Evolutionary conservation across 2,329 filamentous ascomycete species (phyloP).

Genomic region (Lecanoromycetidae sp.): DNA sequence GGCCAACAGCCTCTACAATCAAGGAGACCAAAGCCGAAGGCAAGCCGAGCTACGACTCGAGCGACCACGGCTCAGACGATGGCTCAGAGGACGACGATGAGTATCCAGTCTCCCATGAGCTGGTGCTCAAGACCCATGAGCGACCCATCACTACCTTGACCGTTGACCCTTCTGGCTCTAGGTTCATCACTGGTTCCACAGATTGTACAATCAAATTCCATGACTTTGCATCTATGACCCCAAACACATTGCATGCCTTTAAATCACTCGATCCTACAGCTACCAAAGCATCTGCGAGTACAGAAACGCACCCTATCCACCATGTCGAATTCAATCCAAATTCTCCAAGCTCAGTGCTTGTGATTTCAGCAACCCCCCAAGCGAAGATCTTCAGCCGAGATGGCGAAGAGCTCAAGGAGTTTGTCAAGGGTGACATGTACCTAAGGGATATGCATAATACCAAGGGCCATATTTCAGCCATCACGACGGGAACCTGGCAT

Average conservation of each 20-base stretch:
- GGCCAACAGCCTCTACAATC: constrained; percentile 27
- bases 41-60: constrained; percentile 34
- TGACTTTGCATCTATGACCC: constrained; percentile 92
- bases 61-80: constrained; percentile 46
- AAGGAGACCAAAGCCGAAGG: constrained; percentile 9
- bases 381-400: constrained; percentile 82
- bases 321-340: constrained; percentile 76
- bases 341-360: constrained; percentile 68
- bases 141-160: constrained; percentile 73
- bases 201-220: constrained; percentile 88
- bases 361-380: constrained; percentile 78
- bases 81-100: constrained; percentile 67
- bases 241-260: constrained; percentile 86
- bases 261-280: constrained; percentile 79
- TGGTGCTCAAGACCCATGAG: constrained; percentile 85
- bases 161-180: constrained; percentile 70
- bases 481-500: constrained; percentile 83
- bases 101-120: constrained; percentile 83
- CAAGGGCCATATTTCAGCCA: constrained; percentile 88
- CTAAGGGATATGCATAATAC: constrained; percentile 94
- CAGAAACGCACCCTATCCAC: constrained; percentile 80
- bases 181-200: constrained; percentile 78
- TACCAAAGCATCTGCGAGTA: constrained; percentile 55
- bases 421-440: constrained; percentile 98
- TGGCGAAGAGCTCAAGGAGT: constrained; percentile 73